phyloP scores from a whole-genome alignment of 805 yeast genomes.

The Nakazawaea holstii region DNA sequence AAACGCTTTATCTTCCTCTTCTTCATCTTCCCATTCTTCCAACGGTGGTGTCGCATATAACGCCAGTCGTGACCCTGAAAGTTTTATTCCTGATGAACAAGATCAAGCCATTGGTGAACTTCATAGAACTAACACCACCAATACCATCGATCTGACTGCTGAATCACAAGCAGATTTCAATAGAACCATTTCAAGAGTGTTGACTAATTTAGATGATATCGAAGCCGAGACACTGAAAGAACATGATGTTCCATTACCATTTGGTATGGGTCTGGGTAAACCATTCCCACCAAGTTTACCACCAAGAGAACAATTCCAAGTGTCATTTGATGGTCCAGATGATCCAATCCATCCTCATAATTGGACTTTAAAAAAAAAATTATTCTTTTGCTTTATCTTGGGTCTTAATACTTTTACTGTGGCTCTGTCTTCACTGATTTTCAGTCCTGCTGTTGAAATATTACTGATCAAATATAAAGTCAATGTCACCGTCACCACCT shows the following conservation, averaged over 20 bases:
- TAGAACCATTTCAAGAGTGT: conserved; percentile 32
- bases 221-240: not conserved
- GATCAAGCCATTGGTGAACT: too few relatives aligned
- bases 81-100: not conserved
- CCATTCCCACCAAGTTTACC: conserved; percentile 60
- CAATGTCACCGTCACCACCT: conserved; percentile 60
- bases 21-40: too few relatives aligned
- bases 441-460: conserved; percentile 52
- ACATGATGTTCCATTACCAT: conserved; percentile 23
- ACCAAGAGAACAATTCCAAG: conserved; percentile 50
- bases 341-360: conserved; percentile 82
- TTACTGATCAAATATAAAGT: conserved; percentile 51
- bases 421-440: conserved; percentile 78
- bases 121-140: too few relatives aligned
- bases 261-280: conserved; percentile 68
- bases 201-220: conserved; percentile 30
- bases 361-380: conserved; percentile 51
- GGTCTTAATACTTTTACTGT: conserved; percentile 39
- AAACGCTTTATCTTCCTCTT: too few relatives aligned
- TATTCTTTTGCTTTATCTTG: conserved; percentile 34
- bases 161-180: conserved; percentile 15
- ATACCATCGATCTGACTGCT: not conserved
- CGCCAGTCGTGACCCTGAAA: not conserved
- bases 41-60: too few relatives aligned
- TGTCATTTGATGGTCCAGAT: conserved; percentile 68